Evolutionary conservation across 805 yeast genomes (phyloP).

Genomic region (Peterozyma toletana): DNA sequence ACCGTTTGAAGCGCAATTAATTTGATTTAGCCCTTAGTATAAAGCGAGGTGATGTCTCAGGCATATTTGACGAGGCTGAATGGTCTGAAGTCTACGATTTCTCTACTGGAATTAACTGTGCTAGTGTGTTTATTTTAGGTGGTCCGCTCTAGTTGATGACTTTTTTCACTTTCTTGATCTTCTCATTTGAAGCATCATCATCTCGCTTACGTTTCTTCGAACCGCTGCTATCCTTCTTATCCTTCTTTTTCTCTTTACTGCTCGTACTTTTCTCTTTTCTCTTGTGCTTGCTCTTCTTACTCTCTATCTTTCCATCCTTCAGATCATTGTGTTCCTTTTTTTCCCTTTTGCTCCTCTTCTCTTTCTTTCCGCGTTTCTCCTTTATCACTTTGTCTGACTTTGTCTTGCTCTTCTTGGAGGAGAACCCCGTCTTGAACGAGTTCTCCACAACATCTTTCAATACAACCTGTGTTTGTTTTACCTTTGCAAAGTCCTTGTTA

Average conservation of each 20-base stretch:
- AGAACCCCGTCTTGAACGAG: conserved; percentile 7
- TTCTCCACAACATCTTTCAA: conserved; percentile 8
- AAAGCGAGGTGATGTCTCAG: too few relatives aligned
- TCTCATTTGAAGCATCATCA: too few relatives aligned
- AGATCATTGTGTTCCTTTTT: conserved; percentile 17
- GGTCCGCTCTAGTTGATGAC: too few relatives aligned
- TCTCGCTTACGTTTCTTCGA: too few relatives aligned
- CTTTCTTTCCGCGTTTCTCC: conserved; percentile 14
- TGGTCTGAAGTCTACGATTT: too few relatives aligned
- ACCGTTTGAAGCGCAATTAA: too few relatives aligned
- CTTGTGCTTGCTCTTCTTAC: conserved; percentile 14
- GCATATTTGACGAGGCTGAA: too few relatives aligned
- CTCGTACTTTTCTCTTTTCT: conserved; percentile 12
- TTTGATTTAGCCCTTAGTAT: too few relatives aligned
- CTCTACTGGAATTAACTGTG: too few relatives aligned
- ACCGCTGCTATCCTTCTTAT: neutral
- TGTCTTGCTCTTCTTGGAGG: conserved; percentile 1
- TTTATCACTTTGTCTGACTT: conserved; percentile 12
- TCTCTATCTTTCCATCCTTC: conserved; percentile 15
- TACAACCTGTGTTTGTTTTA: conserved; percentile 9
- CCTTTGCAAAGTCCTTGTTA: conserved; percentile 17
- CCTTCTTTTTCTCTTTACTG: conserved; percentile 1
- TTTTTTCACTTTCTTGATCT: too few relatives aligned
- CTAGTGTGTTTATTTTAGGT: too few relatives aligned
- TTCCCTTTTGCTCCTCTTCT: conserved; percentile 16